A percentile compares a stretch with the other conserved stretches of the same genome.
These are phyloP conservation scores for Rhizopus sp. DNA, from an alignment of 371 early-diverging fungal species.

Conservation along the genomic window DNA sequence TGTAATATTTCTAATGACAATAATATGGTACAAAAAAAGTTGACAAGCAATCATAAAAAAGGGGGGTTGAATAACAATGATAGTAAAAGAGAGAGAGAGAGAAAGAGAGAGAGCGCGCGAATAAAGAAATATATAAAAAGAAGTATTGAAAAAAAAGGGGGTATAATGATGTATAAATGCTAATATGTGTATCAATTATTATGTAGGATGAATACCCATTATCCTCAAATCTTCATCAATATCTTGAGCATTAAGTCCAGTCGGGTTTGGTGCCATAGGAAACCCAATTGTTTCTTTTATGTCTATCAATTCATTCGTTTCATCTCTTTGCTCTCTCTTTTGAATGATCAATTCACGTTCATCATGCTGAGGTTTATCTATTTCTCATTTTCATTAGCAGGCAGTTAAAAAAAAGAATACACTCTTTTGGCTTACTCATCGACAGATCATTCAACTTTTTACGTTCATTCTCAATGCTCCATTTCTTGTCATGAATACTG, in stretches of 20 bases:
- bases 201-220: constrained; percentile 30
- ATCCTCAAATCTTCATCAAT: constrained; percentile 50
- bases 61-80: not conserved
- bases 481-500: constrained; percentile 17
- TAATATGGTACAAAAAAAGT: constrained; percentile 14
- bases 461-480: constrained; percentile 30
- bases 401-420: not conserved
- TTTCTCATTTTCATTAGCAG: not conserved
- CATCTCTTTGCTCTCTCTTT: constrained; percentile 40
- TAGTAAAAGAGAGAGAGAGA: not conserved
- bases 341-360: constrained; percentile 33
- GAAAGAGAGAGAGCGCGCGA: no score
- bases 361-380: constrained; percentile 27
- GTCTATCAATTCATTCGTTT: constrained; percentile 47
- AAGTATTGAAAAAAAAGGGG: not conserved
- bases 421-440: constrained; percentile 18
- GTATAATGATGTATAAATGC: not conserved
- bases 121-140: not conserved
- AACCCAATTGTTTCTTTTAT: constrained; percentile 49
- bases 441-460: constrained; percentile 22
- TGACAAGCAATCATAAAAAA: not conserved
- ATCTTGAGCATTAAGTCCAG: constrained; percentile 39
- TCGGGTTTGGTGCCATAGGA: constrained; percentile 44
- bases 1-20: constrained; percentile 7
- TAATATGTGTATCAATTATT: not conserved